Conservation (phyloP, 345 rosid species). For the Tarenaya hassleriana region DNA sequence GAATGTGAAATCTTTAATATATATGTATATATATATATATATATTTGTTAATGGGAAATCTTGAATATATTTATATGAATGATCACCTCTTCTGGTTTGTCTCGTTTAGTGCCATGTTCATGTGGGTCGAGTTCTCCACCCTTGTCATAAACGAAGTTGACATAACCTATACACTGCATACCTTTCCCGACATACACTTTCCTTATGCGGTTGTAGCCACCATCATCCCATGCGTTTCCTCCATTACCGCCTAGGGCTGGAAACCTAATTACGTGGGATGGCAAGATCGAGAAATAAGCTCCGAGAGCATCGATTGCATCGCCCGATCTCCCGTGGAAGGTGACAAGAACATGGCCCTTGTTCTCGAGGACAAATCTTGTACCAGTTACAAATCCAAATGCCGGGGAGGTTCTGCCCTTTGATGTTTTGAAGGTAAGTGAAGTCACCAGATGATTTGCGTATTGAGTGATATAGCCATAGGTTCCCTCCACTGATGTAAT, state of each 20-base stretch:
- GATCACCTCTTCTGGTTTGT: conserved; percentile 3
- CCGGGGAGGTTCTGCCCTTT: background rate
- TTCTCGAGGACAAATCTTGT: background rate
- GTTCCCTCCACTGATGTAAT: conserved; percentile 14
- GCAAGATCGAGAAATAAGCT: background rate
- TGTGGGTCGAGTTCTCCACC: background rate
- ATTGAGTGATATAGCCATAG: background rate
- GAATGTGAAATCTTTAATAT: too few relatives aligned
- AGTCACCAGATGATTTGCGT: background rate
- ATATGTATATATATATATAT: too few relatives aligned
- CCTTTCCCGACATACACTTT: background rate
- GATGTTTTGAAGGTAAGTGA: conserved; percentile 17
- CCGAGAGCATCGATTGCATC: conserved; percentile 1
- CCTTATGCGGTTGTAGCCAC: background rate
- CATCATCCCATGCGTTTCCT: conserved; percentile 15
- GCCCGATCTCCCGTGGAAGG: conserved; percentile 14
- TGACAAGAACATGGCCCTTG: conserved; percentile 4
- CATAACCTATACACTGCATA: background rate
- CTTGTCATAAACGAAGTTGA: conserved; percentile 5
- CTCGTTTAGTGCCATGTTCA: background rate
- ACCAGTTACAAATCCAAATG: background rate
- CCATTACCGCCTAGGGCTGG: conserved; percentile 9
- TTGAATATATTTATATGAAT: too few relatives aligned
- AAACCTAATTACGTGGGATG: background rate
- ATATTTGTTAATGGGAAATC: too few relatives aligned